These are phyloP conservation scores for Thelonectria olida DNA, from an alignment of 2,329 filamentous ascomycete genomes.

Conservation along the genomic window DNA sequence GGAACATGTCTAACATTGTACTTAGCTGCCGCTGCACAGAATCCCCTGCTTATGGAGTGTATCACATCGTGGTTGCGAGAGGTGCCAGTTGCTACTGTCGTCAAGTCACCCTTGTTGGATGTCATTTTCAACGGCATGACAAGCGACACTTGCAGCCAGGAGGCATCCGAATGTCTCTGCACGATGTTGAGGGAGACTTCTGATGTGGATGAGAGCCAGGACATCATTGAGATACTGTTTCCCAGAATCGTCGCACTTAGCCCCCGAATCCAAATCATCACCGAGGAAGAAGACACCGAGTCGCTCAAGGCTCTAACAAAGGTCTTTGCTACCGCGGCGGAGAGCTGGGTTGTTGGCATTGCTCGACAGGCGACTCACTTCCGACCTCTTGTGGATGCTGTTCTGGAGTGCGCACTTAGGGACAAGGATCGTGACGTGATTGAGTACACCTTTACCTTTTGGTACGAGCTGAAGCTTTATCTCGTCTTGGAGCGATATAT, in stretches of 20 bases:
- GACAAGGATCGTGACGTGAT: slow-evolving; percentile 93
- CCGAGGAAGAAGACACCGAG: slow-evolving; percentile 84
- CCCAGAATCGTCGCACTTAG: slow-evolving; percentile 80
- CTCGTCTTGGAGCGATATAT: slow-evolving; percentile 91
- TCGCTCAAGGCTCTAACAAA: slow-evolving; percentile 88
- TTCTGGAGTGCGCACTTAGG: slow-evolving; percentile 89
- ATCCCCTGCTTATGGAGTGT: slow-evolving; percentile 92
- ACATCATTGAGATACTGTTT: slow-evolving; percentile 83
- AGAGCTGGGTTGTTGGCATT: slow-evolving; percentile 93
- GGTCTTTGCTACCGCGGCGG: slow-evolving; percentile 91
- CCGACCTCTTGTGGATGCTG: slow-evolving; percentile 83
- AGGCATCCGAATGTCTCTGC: slow-evolving; percentile 91
- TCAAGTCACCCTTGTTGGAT: slow-evolving; percentile 85
- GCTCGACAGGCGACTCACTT: slow-evolving; percentile 86
- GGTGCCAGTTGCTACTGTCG: slow-evolving; percentile 83
- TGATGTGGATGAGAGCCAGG: slow-evolving; percentile 90
- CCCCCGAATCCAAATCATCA: slow-evolving; percentile 78
- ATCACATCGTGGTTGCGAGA: slow-evolving; percentile 97
- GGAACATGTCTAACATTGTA: slow-evolving; percentile 27
- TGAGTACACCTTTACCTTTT: slow-evolving; percentile 93
- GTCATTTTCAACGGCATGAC: slow-evolving; percentile 82
- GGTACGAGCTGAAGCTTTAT: slow-evolving; percentile 98
- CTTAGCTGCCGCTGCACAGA: slow-evolving; percentile 78
- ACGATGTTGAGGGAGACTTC: slow-evolving; percentile 90
- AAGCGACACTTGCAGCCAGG: slow-evolving; percentile 80